These are phyloP conservation scores for Diphasiastrum complanatum DNA, from an alignment of 83 land plant species.

Conservation along the genomic window DNA sequence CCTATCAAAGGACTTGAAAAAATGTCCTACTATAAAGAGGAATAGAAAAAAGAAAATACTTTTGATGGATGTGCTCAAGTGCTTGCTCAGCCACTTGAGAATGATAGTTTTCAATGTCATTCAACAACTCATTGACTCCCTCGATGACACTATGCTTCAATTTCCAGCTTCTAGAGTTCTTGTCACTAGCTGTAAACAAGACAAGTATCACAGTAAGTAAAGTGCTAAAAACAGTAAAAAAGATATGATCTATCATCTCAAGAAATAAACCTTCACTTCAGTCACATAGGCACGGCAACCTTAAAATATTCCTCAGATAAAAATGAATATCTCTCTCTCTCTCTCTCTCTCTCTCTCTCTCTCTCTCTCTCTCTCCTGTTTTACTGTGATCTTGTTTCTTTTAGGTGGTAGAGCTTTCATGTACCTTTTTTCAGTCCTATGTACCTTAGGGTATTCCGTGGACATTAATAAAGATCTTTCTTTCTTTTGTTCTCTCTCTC, in stretches of 20 bases:
- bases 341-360: too few species aligned
- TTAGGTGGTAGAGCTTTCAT: background rate
- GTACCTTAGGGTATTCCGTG: background rate
- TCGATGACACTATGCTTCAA: constrained; percentile 96
- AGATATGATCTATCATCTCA: too few species aligned
- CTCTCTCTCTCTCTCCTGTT: too few species aligned
- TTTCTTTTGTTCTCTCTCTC: background rate
- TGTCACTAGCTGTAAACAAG: constrained; percentile 69
- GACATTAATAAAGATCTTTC: background rate
- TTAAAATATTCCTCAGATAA: too few species aligned
- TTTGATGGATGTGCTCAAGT: constrained; percentile 96
- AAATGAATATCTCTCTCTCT: too few species aligned
- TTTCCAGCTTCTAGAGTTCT: constrained; percentile 62
- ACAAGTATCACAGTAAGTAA: background rate
- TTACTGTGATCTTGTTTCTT: too few species aligned
- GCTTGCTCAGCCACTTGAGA: constrained; percentile 97
- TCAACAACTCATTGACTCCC: constrained; percentile 75
- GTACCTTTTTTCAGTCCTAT: background rate
- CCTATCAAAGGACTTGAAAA: too few species aligned
- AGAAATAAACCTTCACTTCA: background rate
- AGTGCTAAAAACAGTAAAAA: background rate
- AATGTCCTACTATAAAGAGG: too few species aligned
- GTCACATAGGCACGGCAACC: too few species aligned
- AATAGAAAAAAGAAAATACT: constrained; percentile 54
- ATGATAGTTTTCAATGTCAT: constrained; percentile 87